Base-by-base conservation (phyloP, 1,139 yeast species). In the Wickerhamiella infanticola region DNA sequence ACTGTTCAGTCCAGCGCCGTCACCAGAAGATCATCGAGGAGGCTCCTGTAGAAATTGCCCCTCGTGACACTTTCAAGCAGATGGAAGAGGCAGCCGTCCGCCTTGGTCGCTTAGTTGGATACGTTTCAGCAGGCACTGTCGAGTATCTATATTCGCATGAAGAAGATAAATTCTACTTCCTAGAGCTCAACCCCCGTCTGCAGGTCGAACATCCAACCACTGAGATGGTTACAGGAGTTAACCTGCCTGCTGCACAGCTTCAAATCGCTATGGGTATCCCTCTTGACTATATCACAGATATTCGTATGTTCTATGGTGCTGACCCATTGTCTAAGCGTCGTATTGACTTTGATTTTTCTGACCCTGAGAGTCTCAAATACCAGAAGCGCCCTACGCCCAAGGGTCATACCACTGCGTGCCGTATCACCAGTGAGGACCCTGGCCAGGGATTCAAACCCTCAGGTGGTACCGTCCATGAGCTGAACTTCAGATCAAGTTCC, bases 191-290 rank as follows among this genome's bases (percentile, higher is more conserved):
- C 65, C 98, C 98, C 58, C 82, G 98, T 73, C 74, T 90, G 63
- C 98, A 90, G 72, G 98, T 90, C 53, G 98, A 90, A 73, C 98
- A 90, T 73, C 98, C 98, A 58, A 90, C 98, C 45, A 90, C 98
- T 39, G 98, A 90, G 70, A 90, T 90, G 98, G 98, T 85, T 47
- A 81, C 95, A 27, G 98, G 98, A 54, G 97, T 90, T 47, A 90
- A 90, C 63, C 74, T 90, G 63, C 98, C 98, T 37, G 94, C 96
- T 50, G 95, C 98, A 44, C 98, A 90, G 70, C 76, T 90, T 55
- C 97, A 90, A 68, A 84, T 90, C 67, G 97, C 98, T 54, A 90
- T 90, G 98, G 98, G 98, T 74, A 77, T 90, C 51, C 97, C 98
- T 55, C 78, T 90, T 75, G 94, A 90, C 64, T 77, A 94, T 67